phyloP scores from a whole-genome alignment of 495 filamentous ascomycete genomes.

The Xylaria sp. region DNA sequence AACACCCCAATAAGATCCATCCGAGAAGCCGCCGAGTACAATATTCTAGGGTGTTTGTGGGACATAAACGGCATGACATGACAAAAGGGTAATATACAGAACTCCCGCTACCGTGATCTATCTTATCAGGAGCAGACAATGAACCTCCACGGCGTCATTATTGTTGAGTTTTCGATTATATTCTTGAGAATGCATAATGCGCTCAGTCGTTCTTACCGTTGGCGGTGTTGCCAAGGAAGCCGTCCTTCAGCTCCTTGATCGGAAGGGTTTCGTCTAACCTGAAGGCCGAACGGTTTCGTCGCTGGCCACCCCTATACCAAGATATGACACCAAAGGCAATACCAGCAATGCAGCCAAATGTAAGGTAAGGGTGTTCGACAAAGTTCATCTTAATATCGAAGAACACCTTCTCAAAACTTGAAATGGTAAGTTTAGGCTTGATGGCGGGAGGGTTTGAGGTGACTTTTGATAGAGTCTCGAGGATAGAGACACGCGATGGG shows the following conservation, averaged over 20 bases:
- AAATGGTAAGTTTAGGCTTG: conserved; percentile 84
- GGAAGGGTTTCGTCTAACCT: conserved; percentile 76
- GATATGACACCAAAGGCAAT: conserved; percentile 55
- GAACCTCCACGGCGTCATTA: conserved; percentile 32
- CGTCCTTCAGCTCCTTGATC: conserved; percentile 53
- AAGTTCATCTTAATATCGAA: conserved; percentile 75
- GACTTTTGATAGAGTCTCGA: conserved; percentile 88
- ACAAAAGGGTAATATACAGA: conserved; percentile 44
- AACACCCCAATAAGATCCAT: conserved; percentile 28
- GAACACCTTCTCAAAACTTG: conserved; percentile 75
- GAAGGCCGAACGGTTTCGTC: conserved; percentile 71
- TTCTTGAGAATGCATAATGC: conserved; percentile 21
- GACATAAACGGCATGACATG: conserved; percentile 36
- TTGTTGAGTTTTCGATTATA: conserved; percentile 9
- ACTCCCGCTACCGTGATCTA: conserved; percentile 36
- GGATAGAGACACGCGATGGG: conserved; percentile 89
- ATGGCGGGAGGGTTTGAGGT: conserved; percentile 77
- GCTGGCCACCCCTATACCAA: conserved; percentile 65
- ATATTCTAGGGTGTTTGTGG: conserved; percentile 27
- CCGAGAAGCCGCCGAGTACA: conserved; percentile 15
- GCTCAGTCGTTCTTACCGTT: conserved; percentile 82
- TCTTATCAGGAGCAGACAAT: conserved; percentile 32
- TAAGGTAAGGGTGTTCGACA: conserved; percentile 74
- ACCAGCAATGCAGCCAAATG: conserved; percentile 65
- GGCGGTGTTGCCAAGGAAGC: conserved; percentile 62